These are phyloP conservation scores for Stephania yunnanensis DNA, from an alignment of 164 flowering plant species.

Conservation along the genomic window DNA sequence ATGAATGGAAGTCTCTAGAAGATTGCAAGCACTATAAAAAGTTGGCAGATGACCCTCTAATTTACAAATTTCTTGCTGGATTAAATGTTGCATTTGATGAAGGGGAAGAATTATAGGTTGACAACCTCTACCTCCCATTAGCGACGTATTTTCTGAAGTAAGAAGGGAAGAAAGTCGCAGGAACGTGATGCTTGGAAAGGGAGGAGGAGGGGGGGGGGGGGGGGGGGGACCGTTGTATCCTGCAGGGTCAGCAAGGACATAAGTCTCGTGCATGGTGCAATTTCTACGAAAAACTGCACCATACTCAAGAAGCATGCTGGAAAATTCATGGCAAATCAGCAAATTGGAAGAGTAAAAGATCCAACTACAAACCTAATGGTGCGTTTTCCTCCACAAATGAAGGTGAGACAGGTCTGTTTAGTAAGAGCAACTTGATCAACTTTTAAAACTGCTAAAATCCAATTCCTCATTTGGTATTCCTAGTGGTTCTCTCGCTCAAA, in stretches of 20 bases:
- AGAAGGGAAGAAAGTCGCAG: no score
- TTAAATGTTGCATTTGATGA: no score
- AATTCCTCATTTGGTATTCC: not conserved
- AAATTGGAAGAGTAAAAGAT: constrained; percentile 2
- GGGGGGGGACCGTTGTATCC: no score
- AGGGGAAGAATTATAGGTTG: no score
- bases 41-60: no score
- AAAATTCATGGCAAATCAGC: constrained; percentile 10
- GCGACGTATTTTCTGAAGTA: no score
- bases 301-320: constrained; percentile 11
- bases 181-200: no score
- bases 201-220: no score
- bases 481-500: not conserved
- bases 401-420: not conserved
- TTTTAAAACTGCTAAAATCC: not conserved
- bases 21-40: no score
- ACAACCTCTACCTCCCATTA: no score
- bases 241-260: not conserved
- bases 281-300: constrained; percentile 5
- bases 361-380: not conserved
- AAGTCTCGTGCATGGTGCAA: not conserved
- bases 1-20: no score
- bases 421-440: not conserved
- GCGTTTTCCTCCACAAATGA: not conserved
- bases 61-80: no score